Conservation (phyloP, 148 eudicot species). For the Talinum fruticosum region DNA sequence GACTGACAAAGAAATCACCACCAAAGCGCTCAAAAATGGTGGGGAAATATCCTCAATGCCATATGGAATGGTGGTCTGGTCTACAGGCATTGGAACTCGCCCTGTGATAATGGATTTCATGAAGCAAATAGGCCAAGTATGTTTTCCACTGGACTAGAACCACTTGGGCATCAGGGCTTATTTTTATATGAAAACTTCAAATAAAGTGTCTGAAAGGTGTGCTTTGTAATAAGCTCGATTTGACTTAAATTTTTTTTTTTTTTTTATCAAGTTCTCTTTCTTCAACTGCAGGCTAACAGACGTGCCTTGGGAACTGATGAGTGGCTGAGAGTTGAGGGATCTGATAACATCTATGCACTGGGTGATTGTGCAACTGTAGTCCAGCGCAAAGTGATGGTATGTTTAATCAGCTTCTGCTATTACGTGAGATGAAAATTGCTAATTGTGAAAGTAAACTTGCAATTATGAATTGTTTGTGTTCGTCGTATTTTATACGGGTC, state of each 20-base stretch:
- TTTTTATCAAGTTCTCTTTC: background rate
- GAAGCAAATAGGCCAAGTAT: constrained; percentile 51
- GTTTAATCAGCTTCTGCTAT: constrained; percentile 3
- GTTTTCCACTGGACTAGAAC: constrained; percentile 3
- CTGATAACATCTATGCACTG: constrained; percentile 52
- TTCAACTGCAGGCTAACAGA: constrained; percentile 45
- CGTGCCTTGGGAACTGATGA: constrained; percentile 79
- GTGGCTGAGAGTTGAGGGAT: constrained; percentile 74
- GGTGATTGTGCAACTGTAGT: constrained; percentile 72
- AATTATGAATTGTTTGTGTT: background rate
- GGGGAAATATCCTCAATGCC: constrained; percentile 46
- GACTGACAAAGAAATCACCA: constrained; percentile 55
- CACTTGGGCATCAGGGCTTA: background rate
- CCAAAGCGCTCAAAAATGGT: constrained; percentile 44
- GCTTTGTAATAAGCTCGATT: background rate
- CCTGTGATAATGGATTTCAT: constrained; percentile 64
- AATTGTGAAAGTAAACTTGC: background rate
- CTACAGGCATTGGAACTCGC: constrained; percentile 71
- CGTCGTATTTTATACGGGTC: too few relatives aligned
- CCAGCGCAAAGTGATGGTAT: constrained; percentile 72
- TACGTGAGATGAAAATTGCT: background rate
- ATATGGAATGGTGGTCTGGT: constrained; percentile 74
- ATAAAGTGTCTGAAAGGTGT: background rate
- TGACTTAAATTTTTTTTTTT: background rate
- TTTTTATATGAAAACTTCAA: background rate